Evolutionary conservation across 2,329 filamentous ascomycete species (phyloP), one percentile per base, ranked within the genome.

Genomic region (Cadophora sp.): DNA sequence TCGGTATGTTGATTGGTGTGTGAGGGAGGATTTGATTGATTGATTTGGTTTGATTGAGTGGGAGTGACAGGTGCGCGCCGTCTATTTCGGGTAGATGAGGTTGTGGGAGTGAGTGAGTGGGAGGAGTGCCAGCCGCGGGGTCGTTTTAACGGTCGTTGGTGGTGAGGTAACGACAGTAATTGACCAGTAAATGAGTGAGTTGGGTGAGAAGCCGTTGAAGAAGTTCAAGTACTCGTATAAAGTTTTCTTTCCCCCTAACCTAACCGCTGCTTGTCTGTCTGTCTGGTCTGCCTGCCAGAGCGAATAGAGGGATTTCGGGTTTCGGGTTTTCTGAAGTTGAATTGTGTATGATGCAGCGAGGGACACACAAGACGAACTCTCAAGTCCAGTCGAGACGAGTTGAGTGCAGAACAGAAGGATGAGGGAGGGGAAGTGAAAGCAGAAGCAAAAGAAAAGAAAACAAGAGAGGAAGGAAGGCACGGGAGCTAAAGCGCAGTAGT

Each of bases 1-100:
- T 45, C 4, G 63, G 20, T 50, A 27, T 22, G 43, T 2, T 65
- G 65, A 68, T 71, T 71, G 67, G 66, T n/a, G 56, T 53, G 59
- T 59, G 48, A 62, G 47, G 51, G 8, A n/a, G n/a, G n/a, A n/a
- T n/a, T n/a, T n/a, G n/a, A n/a, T n/a, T n/a, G n/a, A n/a, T n/a
- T n/a, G n/a, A n/a, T n/a, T n/a, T n/a, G n/a, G 6, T 39, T 39
- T 39, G 36, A 39, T 39, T 39, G 45, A 67, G 43, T 41, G n/a
- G 36, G 33, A 6, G 22, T 41, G 55, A 24, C 20, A 58, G 33
- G 33, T 14, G 33, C 9, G 53, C 20, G 33, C 55, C 33, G 36
- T 58, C 36, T 58, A 58, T 43, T 58, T 41, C 16, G 20, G 55
- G 55, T 43, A 39, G 55, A 43, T 41, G 55, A 58, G 36, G 13